Conservation (phyloP, 108 stramenopile genomes). For the Skeletonema potamos region DNA sequence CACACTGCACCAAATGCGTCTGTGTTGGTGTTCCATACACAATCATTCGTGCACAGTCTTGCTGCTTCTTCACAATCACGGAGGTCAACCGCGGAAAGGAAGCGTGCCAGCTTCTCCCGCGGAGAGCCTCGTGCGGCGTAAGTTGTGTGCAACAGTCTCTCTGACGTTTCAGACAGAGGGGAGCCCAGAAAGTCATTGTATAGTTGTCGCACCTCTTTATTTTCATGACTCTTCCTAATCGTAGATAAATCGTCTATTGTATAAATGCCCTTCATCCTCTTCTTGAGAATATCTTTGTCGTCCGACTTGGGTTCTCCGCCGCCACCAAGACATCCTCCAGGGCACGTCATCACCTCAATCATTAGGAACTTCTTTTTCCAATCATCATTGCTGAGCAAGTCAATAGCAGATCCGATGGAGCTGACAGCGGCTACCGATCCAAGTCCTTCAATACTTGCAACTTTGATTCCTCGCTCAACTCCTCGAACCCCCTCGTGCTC, state of each 20-base stretch:
- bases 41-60: constrained; percentile 11
- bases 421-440: constrained; percentile 48
- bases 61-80: constrained; percentile 26
- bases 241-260: constrained; percentile 20
- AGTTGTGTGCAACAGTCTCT: constrained; percentile 43
- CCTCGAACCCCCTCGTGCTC: constrained; percentile 32
- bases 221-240: constrained; percentile 49
- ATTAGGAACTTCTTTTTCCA: constrained; percentile 40
- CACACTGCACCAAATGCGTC: constrained; percentile 4
- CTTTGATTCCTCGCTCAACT: constrained; percentile 45
- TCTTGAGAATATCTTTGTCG: constrained; percentile 45
- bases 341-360: constrained; percentile 61
- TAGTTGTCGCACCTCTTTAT: constrained; percentile 35
- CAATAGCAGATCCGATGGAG: constrained; percentile 46
- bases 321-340: constrained; percentile 58
- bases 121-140: constrained; percentile 26
- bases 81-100: constrained; percentile 32
- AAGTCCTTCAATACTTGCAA: constrained; percentile 34
- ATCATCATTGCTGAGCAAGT: constrained; percentile 39
- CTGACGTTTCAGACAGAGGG: constrained; percentile 38
- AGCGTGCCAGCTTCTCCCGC: constrained; percentile 19
- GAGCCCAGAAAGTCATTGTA: constrained; percentile 43
- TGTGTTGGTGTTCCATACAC: constrained; percentile 31
- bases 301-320: constrained; percentile 53
- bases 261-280: constrained; percentile 47